Evolutionary conservation across 73 alveolate genomes (phyloP).

Genomic region (Tetrahymena thermophila): DNA sequence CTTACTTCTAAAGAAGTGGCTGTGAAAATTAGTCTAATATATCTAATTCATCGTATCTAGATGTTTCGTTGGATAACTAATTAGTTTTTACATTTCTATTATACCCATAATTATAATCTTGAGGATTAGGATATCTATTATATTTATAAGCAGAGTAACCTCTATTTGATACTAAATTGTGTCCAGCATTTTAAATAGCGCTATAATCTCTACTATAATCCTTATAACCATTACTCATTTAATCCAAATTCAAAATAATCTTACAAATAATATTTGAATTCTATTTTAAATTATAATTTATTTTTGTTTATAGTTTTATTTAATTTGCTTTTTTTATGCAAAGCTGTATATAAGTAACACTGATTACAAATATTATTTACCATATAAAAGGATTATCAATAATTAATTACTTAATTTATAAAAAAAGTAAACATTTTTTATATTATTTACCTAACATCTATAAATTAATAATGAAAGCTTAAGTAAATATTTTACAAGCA

Average conservation of each 20-base stretch:
- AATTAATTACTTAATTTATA: neutral
- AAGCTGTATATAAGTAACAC: neutral
- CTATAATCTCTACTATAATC: neutral
- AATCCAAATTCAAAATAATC: neutral
- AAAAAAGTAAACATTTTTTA: neutral
- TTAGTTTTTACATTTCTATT: neutral
- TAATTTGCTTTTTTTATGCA: neutral
- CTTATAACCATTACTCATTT: neutral
- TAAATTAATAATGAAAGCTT: too few species aligned
- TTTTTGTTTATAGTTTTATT: too few species aligned
- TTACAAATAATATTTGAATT: neutral
- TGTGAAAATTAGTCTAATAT: neutral
- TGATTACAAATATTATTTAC: neutral
- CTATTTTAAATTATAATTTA: neutral
- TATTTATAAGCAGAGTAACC: neutral
- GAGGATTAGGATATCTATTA: neutral
- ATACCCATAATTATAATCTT: neutral
- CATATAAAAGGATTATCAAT: neutral
- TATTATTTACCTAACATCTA: too few species aligned
- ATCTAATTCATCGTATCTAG: neutral
- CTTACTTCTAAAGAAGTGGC: neutral
- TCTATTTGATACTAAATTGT: neutral
- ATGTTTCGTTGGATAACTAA: neutral
- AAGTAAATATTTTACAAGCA: too few species aligned
- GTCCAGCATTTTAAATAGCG: neutral